Evolutionary conservation across 2,329 filamentous ascomycete species (phyloP), one percentile per base, ranked within the genome.

Genomic region (Anthostomella pinea): DNA sequence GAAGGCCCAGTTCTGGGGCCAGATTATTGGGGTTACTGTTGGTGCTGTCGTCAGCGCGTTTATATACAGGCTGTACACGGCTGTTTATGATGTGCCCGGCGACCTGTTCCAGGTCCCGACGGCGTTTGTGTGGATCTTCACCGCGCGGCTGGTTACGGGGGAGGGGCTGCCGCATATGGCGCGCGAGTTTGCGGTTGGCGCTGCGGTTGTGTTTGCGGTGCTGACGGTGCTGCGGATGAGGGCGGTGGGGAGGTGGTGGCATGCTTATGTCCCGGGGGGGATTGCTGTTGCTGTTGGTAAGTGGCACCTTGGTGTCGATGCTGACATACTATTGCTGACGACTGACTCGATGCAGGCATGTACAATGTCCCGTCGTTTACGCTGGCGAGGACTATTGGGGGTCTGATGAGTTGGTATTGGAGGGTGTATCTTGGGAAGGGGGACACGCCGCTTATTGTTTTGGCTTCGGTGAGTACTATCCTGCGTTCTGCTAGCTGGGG

Each of bases 321-420:
- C 30, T 41, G n/a, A 20, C 19, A 8, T 21, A 21, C 28, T n/a
- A n/a, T n/a, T n/a, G n/a, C n/a, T 25, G 10, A 11, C 35, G 35
- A 43, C 27, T 13, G 11, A 34, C 14, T 19, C 25, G 19, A 8
- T 28, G 13, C 51, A 83, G 85, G 93, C 31, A 98, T 98, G 81
- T 98, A 97, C 66, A 98, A 97, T 54, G 88, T 91, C 1, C 93
- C 93, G 0, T 95, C 88, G 0, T 98, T 98, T 58, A 98, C 93
- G 0, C 69, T 98, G 23, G 90, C 93, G 1, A 73, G 93, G 44
- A 86, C 88, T 0, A 79, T 87, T 8, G 93, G 93, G 3, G 93
- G 93, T 0, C 30, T 79, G 6, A 51, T 76, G 18, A 82, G 79
- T 46, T 89, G 85, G 74, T 93, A 85, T 65, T 96, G 89, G 89